Conservation (phyloP, 345 rosid genomes). For the Cardamine resedifolia region DNA sequence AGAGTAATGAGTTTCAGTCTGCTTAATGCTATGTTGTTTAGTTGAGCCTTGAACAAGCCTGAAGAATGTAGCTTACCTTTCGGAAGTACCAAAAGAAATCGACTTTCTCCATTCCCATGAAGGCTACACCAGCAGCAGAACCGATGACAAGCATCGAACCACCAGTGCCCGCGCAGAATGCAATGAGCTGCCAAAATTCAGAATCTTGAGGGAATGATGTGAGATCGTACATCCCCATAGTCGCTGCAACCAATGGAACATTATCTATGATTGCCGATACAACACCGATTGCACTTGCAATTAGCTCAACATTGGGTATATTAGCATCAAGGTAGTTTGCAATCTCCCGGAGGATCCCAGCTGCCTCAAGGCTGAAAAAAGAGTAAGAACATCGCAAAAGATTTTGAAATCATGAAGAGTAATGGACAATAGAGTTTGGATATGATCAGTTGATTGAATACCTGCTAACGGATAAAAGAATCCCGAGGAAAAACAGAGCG, state of each 20-base stretch:
- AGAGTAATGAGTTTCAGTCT: constrained; percentile 4
- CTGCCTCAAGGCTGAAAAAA: constrained; percentile 76
- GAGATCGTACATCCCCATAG: constrained; percentile 97
- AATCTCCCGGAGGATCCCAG: constrained; percentile 83
- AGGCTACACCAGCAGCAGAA: constrained; percentile 97
- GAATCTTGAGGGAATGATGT: constrained; percentile 79
- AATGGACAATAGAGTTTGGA: neutral
- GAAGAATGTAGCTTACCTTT: constrained; percentile 52
- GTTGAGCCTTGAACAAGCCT: neutral
- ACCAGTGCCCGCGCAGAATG: constrained; percentile 95
- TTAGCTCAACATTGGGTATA: constrained; percentile 66
- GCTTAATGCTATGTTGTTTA: neutral
- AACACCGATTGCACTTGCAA: constrained; percentile 81
- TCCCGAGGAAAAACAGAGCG: constrained; percentile 90
- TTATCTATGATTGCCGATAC: constrained; percentile 91
- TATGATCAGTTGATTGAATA: constrained; percentile 31
- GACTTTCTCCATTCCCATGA: constrained; percentile 98
- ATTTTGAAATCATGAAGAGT: neutral
- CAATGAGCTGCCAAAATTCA: constrained; percentile 92
- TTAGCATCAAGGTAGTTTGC: constrained; percentile 94
- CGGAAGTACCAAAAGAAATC: constrained; percentile 96
- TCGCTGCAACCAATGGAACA: constrained; percentile 91
- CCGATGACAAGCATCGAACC: constrained; percentile 94
- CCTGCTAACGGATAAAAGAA: constrained; percentile 93
- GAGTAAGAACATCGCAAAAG: neutral